phyloP scores from a whole-genome alignment of 73 alveolate species.

The Paraurostyla sp. region DNA sequence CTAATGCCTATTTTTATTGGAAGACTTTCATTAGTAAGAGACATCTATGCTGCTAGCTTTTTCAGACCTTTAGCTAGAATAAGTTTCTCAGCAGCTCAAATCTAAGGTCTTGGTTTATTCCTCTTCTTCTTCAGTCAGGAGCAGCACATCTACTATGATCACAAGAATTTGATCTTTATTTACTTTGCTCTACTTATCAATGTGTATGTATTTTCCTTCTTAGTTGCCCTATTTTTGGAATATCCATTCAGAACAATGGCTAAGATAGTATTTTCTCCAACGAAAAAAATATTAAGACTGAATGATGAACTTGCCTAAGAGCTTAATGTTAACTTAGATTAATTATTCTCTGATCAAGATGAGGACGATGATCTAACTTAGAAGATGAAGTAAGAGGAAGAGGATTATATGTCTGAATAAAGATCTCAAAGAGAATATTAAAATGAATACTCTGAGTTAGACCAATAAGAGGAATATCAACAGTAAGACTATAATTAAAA shows the following conservation, averaged over 20 bases:
- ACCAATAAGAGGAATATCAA: background rate
- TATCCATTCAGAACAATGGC: conserved; percentile 52
- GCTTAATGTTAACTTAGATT: conserved; percentile 27
- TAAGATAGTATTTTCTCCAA: conserved; percentile 6
- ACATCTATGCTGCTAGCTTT: conserved; percentile 35
- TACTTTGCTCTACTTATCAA: conserved; percentile 18
- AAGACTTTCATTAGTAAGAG: conserved; percentile 36
- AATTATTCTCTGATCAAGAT: background rate
- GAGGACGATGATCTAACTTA: background rate
- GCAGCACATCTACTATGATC: conserved; percentile 2
- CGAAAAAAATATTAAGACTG: conserved; percentile 1
- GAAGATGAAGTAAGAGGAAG: background rate
- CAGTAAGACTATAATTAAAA: too few species aligned
- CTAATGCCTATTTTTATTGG: conserved; percentile 54
- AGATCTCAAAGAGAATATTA: too few species aligned
- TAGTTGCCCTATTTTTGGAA: conserved; percentile 46
- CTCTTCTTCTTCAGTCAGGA: conserved; percentile 24
- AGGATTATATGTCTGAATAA: too few species aligned
- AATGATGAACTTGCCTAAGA: conserved; percentile 33
- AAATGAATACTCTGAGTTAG: background rate
- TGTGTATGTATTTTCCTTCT: background rate
- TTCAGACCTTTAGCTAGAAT: conserved; percentile 47
- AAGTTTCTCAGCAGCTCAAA: background rate
- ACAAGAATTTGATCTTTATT: conserved; percentile 19
- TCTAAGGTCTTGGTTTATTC: conserved; percentile 3